Evolutionary conservation across 2,329 filamentous ascomycete genomes (phyloP).

Genomic region (Dendrostoma leiphaemia): DNA sequence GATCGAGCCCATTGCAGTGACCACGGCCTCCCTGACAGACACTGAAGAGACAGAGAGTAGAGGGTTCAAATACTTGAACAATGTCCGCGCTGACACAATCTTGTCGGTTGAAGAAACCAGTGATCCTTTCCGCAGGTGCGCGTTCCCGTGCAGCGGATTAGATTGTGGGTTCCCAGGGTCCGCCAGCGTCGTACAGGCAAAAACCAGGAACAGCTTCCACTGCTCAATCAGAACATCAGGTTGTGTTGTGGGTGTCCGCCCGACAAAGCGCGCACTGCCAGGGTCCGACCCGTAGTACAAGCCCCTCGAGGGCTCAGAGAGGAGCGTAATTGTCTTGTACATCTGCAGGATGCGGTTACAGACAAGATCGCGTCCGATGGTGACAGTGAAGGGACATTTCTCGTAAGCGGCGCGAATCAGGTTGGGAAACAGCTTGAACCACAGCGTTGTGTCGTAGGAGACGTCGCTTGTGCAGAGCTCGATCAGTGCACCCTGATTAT

Average conservation of each 20-base stretch:
- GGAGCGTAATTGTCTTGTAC: slow-evolving; percentile 76
- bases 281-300: slow-evolving; percentile 62
- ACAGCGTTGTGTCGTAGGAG: slow-evolving; percentile 89
- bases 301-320: slow-evolving; percentile 72
- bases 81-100: slow-evolving; percentile 80
- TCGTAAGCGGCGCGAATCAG: slow-evolving; percentile 88
- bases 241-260: slow-evolving; percentile 65
- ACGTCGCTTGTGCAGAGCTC: slow-evolving; percentile 95
- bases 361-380: slow-evolving; percentile 85
- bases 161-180: slow-evolving; percentile 70
- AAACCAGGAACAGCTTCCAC: slow-evolving; percentile 96
- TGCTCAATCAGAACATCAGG: slow-evolving; percentile 91
- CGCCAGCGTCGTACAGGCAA: slow-evolving; percentile 92
- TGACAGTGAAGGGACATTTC: slow-evolving; percentile 86
- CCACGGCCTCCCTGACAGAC: slow-evolving; percentile 84
- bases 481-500: slow-evolving; percentile 80
- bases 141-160: slow-evolving; percentile 53
- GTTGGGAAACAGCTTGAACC: slow-evolving; percentile 98
- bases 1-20: slow-evolving; percentile 88
- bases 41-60: slow-evolving; percentile 77
- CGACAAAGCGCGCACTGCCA: slow-evolving; percentile 48
- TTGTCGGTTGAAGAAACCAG: slow-evolving; percentile 67
- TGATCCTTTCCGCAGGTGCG: slow-evolving; percentile 81
- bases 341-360: slow-evolving; percentile 91
- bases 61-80: slow-evolving; percentile 91